phyloP scores from a whole-genome alignment of 2,329 filamentous ascomycete genomes.

The Penicillium sp. region DNA sequence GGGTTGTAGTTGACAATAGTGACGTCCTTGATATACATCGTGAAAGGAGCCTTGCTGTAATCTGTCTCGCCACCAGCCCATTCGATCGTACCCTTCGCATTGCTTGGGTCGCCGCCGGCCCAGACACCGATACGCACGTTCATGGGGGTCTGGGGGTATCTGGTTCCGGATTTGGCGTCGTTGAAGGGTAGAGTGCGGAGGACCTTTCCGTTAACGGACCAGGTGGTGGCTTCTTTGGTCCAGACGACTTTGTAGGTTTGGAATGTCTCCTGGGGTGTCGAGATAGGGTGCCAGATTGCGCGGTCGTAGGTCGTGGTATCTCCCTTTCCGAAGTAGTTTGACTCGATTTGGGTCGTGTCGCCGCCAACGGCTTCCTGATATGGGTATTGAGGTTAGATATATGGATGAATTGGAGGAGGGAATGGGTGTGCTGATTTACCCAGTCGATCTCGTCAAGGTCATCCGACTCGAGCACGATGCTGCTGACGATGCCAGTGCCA shows the following conservation, averaged over 20 bases:
- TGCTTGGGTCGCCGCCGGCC: neutral
- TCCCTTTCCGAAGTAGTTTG: neutral
- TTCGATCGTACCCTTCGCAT: neutral
- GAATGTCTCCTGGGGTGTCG: neutral
- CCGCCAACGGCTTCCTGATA: neutral
- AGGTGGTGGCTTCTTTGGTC: neutral
- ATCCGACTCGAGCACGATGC: constrained; percentile 85
- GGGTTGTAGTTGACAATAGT: neutral
- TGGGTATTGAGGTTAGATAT: neutral
- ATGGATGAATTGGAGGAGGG: fast-evolving
- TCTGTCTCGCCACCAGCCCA: neutral
- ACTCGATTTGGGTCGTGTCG: neutral
- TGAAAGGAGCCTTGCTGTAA: neutral
- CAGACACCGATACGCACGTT: neutral
- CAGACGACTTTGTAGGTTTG: neutral
- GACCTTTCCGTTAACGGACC: neutral
- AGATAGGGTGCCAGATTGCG: neutral
- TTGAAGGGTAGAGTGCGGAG: neutral
- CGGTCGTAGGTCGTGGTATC: neutral
- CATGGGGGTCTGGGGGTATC: neutral
- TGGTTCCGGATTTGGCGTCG: neutral
- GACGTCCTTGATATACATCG: neutral
- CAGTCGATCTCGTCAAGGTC: constrained; percentile 60
- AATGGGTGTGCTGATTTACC: neutral
- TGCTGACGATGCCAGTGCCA: constrained; percentile 87